A percentile compares a stretch with the other conserved stretches of the same genome.
Conservation (phyloP, 495 filamentous ascomycete genomes). For the Symbiotaphrina buchneri region DNA sequence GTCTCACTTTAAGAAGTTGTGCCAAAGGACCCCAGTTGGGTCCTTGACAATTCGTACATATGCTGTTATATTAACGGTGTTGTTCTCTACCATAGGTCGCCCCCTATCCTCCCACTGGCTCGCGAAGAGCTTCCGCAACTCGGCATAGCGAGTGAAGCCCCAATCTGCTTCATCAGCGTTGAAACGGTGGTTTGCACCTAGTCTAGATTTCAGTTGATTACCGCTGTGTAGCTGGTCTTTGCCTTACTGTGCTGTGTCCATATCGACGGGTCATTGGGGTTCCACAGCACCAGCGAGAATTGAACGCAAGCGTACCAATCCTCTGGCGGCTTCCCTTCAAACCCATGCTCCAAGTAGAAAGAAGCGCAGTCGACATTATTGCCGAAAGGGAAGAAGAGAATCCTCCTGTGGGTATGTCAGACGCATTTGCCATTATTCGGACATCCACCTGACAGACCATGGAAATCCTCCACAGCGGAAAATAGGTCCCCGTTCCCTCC, state of each 20-base stretch:
- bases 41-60: constrained; percentile 91
- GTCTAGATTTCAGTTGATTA: no score
- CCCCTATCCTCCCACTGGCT: constrained; percentile 40
- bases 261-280: constrained; percentile 67
- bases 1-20: constrained; percentile 75
- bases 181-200: constrained; percentile 65
- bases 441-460: constrained; percentile 33
- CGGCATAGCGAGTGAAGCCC: constrained; percentile 89
- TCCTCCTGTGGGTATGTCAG: constrained; percentile 34
- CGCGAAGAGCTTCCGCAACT: constrained; percentile 62
- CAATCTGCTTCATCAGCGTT: constrained; percentile 94
- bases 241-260: constrained; percentile 38
- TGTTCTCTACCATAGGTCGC: constrained; percentile 70
- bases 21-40: constrained; percentile 96
- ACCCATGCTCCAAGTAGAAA: constrained; percentile 92
- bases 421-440: background rate
- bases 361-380: constrained; percentile 84
- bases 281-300: constrained; percentile 85
- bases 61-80: constrained; percentile 68
- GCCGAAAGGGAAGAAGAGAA: constrained; percentile 85
- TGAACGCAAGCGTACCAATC: constrained; percentile 95
- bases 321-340: constrained; percentile 43
- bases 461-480: constrained; percentile 75
- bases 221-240: no score
- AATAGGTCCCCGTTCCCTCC: constrained; percentile 66